Conservation (phyloP, 1,284 basidiomycete genomes). For the Sparassis latifolia region DNA sequence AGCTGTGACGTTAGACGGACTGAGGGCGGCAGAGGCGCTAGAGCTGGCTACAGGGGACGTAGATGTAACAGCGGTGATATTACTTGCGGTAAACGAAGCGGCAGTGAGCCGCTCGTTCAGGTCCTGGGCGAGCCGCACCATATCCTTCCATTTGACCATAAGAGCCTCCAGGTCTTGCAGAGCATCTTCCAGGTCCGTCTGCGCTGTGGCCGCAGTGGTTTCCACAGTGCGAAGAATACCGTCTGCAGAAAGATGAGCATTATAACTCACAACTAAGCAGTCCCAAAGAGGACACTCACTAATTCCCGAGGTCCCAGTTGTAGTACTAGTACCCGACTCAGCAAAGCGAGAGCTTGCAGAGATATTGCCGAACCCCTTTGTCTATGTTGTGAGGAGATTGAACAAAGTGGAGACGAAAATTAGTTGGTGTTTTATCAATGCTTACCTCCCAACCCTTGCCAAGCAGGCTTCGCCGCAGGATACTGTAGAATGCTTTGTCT, state of each 20-base stretch:
- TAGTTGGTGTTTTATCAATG: background rate
- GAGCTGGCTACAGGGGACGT: constrained; percentile 7
- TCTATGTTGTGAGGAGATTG: too few species aligned
- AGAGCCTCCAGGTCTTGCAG: constrained; percentile 88
- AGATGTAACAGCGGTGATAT: constrained; percentile 13
- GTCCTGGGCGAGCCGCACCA: constrained; percentile 86
- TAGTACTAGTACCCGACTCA: constrained; percentile 7
- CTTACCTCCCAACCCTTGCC: constrained; percentile 79
- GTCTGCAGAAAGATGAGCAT: constrained; percentile 37
- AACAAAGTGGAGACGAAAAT: background rate
- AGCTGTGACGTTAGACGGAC: constrained; percentile 4
- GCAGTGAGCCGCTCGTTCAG: constrained; percentile 80
- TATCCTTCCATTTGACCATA: constrained; percentile 89
- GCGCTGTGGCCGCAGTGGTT: constrained; percentile 56
- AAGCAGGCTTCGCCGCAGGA: constrained; percentile 72
- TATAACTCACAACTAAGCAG: background rate
- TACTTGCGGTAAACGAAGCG: constrained; percentile 30
- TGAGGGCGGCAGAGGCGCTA: constrained; percentile 14
- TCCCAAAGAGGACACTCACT: constrained; percentile 30
- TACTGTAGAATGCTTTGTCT: constrained; percentile 78
- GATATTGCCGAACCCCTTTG: constrained; percentile 2
- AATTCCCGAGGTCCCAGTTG: constrained; percentile 39
- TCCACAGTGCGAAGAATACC: constrained; percentile 75
- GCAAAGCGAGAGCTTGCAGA: background rate
- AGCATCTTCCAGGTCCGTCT: constrained; percentile 71